Base-by-base conservation (phyloP, 805 yeast species). In the Hanseniaspora thailandica region DNA sequence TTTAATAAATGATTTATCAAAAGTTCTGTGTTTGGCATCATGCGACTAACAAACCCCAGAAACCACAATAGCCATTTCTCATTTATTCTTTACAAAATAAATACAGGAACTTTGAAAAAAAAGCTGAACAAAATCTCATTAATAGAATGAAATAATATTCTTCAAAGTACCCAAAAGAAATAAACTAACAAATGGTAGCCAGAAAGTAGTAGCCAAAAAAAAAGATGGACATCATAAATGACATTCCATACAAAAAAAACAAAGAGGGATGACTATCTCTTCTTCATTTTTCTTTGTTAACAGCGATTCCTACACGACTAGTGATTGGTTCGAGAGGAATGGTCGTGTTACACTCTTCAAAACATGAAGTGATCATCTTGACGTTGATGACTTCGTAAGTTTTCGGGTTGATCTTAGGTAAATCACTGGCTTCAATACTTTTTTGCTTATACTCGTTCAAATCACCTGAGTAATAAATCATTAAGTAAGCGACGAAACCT, bases 401-500 rank as follows among this genome's bases (percentile, higher is more conserved):
- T 22, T 34, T 43, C 33, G 55, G 45, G 31, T 52, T 45, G 41
- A 52, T 35, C 20, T 40, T n/a, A n/a, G 48, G 52, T 19, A 52
- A 47, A 15, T 46, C 43, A 12, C 25, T 47, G 28, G 31, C 55
- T 4, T 38, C 44, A 23, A 52, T 23, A 13, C 5, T 26, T 3
- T 28, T 31, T 19, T 22, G 35, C 31, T 30, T 46, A 25, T 52
- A 52, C 17, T 46, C 33, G 10, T 33, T 25, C 22, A 50, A 41
- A 25, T 56, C 56, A 7, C 57, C 59, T 48, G 63, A 62, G 51
- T 64, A 63, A 53, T 66, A 66, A 5, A 65, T 57, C 70, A 67
- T 67, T 30, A 66, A 55, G 26, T 63, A 58, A 1, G 61, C 65
- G 3, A 56, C 58, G 52, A 65, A 66, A 10, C 69, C 70, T 25